Evolutionary conservation across 139 green algal species (phyloP), one percentile per base, ranked within the genome.

Genomic region (Dunaliella sp.): DNA sequence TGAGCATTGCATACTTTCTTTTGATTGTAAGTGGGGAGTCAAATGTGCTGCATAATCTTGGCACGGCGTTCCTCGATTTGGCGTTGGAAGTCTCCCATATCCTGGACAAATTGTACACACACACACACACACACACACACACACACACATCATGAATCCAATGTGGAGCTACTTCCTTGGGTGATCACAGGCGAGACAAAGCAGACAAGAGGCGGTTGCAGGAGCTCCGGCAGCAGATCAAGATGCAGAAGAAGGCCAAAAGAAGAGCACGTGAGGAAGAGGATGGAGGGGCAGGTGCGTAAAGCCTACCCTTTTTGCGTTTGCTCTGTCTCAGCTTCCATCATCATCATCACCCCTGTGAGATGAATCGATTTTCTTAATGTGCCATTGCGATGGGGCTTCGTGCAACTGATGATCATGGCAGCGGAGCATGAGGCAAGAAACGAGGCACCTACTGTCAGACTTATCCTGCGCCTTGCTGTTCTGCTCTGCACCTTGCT

Each of bases 211-310:
- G n/a, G 30, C 86, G 79, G 0, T 57, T 90, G 26, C 88, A 89
- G 83, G 83, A 80, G 59, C 76, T 90, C 35, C 83, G 86, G n/a
- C 83, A 93, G 85, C 75, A 91, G 77, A 38, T 87, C 73, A 88
- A 90, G 36, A 36, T 89, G 36, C 88, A 92, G 77, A 91, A 90
- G 87, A 91, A 91, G 85, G 86, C 87, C 77, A 87, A 86, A 87
- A 38, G 82, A 26, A 74, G 77, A 0, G 85, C 86, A 48, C 31
- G n/a, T 2, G 83, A 82, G 35, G 57, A 31, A 26, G 77, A 38
- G 34, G 78, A 75, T 38, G 87, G 36, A n/a, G 80, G 81, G 74
- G 82, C 36, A 35, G 73, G 34, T 7, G 59, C 76, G 28, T 72
- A 26, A n/a, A 24, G 26, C 38, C 35, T 75, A 34, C n/a, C 75